These are phyloP conservation scores for Epichloe hybrida DNA, from an alignment of 2,329 filamentous ascomycete genomes.

Conservation along the genomic window DNA sequence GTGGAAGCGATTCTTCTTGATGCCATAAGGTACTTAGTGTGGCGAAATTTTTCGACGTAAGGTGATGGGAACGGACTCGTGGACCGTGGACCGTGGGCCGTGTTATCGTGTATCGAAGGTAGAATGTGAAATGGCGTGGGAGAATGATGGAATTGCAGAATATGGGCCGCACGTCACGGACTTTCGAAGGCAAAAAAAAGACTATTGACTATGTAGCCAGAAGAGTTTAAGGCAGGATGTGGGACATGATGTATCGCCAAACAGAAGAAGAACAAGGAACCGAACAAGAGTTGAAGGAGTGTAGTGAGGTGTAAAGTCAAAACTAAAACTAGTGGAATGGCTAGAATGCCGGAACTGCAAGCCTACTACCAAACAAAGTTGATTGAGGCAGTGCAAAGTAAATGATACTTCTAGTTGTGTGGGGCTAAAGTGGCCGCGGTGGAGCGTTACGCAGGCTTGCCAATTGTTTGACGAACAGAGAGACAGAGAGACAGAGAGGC, in stretches of 20 bases:
- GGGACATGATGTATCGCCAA: not conserved
- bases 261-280: not conserved
- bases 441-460: no score
- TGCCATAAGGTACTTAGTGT: not conserved
- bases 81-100: not conserved
- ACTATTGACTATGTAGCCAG: not conserved
- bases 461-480: no score
- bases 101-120: not conserved
- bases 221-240: not conserved
- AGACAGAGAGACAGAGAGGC: no score
- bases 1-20: constrained; percentile 1
- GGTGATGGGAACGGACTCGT: not conserved
- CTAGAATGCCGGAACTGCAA: not conserved
- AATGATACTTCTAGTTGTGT: not conserved
- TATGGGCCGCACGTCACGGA: not conserved
- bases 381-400: constrained; percentile 5
- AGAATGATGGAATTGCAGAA: not conserved
- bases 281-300: not conserved
- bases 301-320: not conserved
- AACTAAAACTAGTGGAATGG: not conserved
- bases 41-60: not conserved
- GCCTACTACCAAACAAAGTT: no score
- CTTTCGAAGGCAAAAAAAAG: not conserved
- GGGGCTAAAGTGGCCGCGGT: not conserved
- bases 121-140: not conserved